Base-by-base conservation (phyloP, 106 monocot species). In the Apostasia shenzhenica region DNA sequence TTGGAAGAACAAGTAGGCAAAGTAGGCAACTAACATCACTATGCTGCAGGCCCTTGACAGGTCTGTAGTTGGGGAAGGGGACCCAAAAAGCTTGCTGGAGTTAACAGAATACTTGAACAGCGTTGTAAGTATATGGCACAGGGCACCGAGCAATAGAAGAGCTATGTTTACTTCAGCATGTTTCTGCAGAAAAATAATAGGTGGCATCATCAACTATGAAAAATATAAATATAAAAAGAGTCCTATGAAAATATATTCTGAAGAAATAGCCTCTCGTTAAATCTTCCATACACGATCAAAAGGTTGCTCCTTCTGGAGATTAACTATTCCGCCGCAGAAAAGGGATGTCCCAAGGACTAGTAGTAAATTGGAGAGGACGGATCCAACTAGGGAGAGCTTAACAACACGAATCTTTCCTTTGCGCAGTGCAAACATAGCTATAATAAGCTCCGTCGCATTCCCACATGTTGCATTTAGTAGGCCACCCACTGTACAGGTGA, bases 291-390 rank as follows among this genome's bases (percentile, higher is more conserved):
- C 89, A 59, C 81, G 57, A 45, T 92, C 88, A 66, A 58, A 92
- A 10, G 12, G 40, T 63, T 92, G 92, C 67, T 81, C 76, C 58
- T 63, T 76, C 66, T 72, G 52, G 41, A 88, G 76, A 61, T 92
- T 88, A 14, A 76, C 83, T 37, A 91, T 51, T 8, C 91, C 84
- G 0, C 91, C 91, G 53, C 81, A 76, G 72, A 91, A 70, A 53
- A 91, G 81, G 10, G 91, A 87, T 61, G 82, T 72, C 60, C 91
- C 91, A 6, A 91, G 84, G 41, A 91, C 91, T 48, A 91, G 91
- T 26, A 91, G 79, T 11, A 91, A 84, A 73, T 91, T 91, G 57
- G 91, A 91, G 8, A 91, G 84, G 14, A 91, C 63, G 13, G 91
- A 91, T 3, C 91, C 91, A 14, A 87, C 63, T 42, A 91, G 75